phyloP scores from a whole-genome alignment of 345 rosid genomes.

The Populus euphratica region DNA sequence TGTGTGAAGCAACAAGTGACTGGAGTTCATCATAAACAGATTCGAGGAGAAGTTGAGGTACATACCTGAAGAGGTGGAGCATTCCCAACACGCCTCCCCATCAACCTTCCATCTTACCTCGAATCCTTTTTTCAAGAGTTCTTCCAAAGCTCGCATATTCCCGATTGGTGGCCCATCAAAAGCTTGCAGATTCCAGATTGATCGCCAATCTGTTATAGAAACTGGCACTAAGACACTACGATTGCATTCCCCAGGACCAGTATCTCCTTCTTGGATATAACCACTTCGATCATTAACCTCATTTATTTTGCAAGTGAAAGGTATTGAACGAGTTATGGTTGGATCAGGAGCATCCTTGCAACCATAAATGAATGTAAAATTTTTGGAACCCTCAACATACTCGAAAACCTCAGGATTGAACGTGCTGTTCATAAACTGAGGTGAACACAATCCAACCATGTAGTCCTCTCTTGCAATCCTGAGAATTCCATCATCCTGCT shows the following conservation, averaged over 20 bases:
- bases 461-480: constrained; percentile 29
- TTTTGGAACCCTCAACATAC: not conserved
- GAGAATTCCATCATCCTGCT: not conserved
- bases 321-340: too few relatives aligned
- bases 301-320: constrained; percentile 4
- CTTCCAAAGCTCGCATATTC: not conserved
- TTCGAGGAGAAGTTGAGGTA: not conserved
- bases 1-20: not conserved
- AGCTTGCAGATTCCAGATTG: too few relatives aligned
- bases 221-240: constrained; percentile 18
- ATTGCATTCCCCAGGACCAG: not conserved
- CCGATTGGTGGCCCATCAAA: too few relatives aligned
- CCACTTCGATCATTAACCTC: not conserved
- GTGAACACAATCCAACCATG: constrained; percentile 14
- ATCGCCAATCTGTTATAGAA: not conserved
- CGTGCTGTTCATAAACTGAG: constrained; percentile 19
- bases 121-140: not conserved
- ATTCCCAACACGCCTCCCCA: not conserved
- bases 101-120: constrained; percentile 10
- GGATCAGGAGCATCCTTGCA: not conserved
- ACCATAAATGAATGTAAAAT: constrained; percentile 17
- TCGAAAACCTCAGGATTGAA: constrained; percentile 8
- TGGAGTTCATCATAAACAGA: not conserved
- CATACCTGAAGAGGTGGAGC: too few relatives aligned
- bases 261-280: not conserved